Conservation (phyloP, 495 filamentous ascomycete species). For the Penicillium fimorum region DNA sequence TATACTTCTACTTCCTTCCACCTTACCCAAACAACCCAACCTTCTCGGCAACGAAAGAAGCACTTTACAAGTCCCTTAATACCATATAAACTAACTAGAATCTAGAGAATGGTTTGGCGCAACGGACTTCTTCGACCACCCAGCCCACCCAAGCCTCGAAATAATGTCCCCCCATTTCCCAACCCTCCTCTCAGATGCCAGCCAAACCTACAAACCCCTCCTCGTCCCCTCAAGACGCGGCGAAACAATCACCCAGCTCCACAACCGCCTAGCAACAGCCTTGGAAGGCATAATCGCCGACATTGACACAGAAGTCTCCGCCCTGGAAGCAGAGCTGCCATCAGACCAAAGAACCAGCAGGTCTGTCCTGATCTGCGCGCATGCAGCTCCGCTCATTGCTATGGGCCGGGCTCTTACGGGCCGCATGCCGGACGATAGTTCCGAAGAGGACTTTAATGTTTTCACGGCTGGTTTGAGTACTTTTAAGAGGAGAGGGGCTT, state of each 20-base stretch:
- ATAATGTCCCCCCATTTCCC: conserved; percentile 66
- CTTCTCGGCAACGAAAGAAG: not conserved
- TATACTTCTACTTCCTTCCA: not conserved
- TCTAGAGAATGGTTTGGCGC: conserved; percentile 84
- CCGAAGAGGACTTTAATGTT: conserved; percentile 76
- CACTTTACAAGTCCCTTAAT: not conserved
- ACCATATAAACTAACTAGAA: not conserved
- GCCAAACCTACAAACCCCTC: conserved; percentile 49
- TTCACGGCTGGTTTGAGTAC: conserved; percentile 79
- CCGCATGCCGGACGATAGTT: conserved; percentile 63
- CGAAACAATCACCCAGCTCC: conserved; percentile 73
- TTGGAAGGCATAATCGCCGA: conserved; percentile 67
- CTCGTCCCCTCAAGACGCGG: conserved; percentile 67
- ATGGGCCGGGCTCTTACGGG: conserved; percentile 80
- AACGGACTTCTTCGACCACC: conserved; percentile 71
- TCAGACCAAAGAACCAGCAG: conserved; percentile 39
- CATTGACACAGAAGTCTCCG: conserved; percentile 58
- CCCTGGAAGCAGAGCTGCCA: conserved; percentile 26
- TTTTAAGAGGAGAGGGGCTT: conserved; percentile 42
- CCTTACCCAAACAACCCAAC: not conserved
- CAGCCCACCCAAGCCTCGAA: conserved; percentile 61
- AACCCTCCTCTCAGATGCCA: conserved; percentile 47
- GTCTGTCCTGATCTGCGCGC: conserved; percentile 78
- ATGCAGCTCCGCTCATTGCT: conserved; percentile 85
- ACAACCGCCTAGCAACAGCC: conserved; percentile 72